These are phyloP conservation scores for Vitis hybrid DNA, from an alignment of 177 flowering plant genomes.

Conservation along the genomic window DNA sequence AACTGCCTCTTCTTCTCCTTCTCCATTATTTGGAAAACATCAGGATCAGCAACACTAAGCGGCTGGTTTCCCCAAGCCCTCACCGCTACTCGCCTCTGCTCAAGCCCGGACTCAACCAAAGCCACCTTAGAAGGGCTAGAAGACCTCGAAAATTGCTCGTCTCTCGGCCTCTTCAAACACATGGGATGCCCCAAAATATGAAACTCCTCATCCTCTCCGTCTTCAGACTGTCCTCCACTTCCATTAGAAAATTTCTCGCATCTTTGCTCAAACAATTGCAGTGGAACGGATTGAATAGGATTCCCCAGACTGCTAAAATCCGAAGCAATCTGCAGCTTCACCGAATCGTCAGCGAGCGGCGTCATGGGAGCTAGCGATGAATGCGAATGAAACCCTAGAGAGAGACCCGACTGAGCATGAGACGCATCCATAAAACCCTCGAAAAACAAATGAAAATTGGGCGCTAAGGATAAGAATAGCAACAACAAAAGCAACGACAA, in stretches of 20 bases:
- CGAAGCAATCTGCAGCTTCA: conserved; percentile 41
- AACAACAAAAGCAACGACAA: conserved; percentile 47
- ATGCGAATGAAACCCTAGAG: conserved; percentile 43
- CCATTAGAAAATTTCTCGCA: conserved; percentile 4
- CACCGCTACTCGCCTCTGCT: conserved; percentile 35
- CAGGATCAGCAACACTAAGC: conserved; percentile 71
- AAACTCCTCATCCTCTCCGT: conserved; percentile 26
- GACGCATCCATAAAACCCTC: conserved; percentile 36
- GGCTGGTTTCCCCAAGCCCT: conserved; percentile 60
- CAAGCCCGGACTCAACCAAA: conserved; percentile 26
- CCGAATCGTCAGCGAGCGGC: conserved; percentile 35
- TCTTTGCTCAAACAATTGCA: conserved; percentile 48
- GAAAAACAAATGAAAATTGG: background rate
- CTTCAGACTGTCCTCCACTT: conserved; percentile 6
- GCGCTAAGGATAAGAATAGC: conserved; percentile 21
- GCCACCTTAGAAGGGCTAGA: conserved; percentile 21
- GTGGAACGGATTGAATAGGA: conserved; percentile 30
- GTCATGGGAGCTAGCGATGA: conserved; percentile 13
- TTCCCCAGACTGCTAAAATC: conserved; percentile 23
- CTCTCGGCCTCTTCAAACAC: conserved; percentile 47
- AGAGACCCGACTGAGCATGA: conserved; percentile 38
- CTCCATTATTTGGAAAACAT: conserved; percentile 70
- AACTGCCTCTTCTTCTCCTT: conserved; percentile 70
- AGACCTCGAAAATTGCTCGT: conserved; percentile 20
- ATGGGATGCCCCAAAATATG: conserved; percentile 49